phyloP scores from a whole-genome alignment of 2,329 filamentous ascomycete genomes.

The Raffaelea albimanens region DNA sequence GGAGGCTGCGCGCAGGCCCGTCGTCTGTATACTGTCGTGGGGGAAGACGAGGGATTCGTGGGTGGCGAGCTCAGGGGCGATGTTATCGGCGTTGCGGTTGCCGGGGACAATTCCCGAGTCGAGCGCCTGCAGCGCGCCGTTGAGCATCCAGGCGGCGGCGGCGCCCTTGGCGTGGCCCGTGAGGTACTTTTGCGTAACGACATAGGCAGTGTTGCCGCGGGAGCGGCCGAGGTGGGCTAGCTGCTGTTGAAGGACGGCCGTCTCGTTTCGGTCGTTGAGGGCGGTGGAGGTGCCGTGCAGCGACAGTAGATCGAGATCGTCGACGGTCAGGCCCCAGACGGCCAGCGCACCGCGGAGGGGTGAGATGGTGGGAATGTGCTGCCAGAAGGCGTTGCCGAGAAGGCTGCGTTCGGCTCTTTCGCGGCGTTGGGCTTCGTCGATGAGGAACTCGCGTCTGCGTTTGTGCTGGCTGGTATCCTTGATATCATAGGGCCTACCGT shows the following conservation, averaged over 20 bases:
- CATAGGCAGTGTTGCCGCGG: conserved; percentile 92
- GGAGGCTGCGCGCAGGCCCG: conserved; percentile 96
- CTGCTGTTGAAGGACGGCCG: conserved; percentile 93
- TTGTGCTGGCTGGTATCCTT: too few species aligned
- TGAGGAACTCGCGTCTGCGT: too few species aligned
- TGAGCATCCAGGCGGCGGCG: conserved; percentile 99
- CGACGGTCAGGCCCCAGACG: conserved; percentile 95
- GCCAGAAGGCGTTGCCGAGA: conserved; percentile 98
- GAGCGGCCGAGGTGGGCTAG: conserved; percentile 86
- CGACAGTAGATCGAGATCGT: conserved; percentile 88
- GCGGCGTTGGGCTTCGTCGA: conserved; percentile 78
- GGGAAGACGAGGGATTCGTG: conserved; percentile 98
- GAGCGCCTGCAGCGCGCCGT: conserved; percentile 90
- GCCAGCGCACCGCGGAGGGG: conserved; percentile 92
- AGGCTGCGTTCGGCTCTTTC: conserved; percentile 91
- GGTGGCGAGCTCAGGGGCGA: conserved; percentile 92
- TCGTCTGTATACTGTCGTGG: conserved; percentile 88
- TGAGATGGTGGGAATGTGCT: conserved; percentile 84
- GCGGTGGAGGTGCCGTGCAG: conserved; percentile 99
- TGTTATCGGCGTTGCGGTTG: conserved; percentile 96
- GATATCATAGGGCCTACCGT: too few species aligned
- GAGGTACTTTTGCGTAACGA: conserved; percentile 98
- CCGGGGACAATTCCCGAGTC: conserved; percentile 91
- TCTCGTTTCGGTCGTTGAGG: conserved; percentile 99
- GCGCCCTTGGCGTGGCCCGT: conserved; percentile 99